phyloP scores from a whole-genome alignment of 164 flowering plant species.

The Buxus sempervirens region DNA sequence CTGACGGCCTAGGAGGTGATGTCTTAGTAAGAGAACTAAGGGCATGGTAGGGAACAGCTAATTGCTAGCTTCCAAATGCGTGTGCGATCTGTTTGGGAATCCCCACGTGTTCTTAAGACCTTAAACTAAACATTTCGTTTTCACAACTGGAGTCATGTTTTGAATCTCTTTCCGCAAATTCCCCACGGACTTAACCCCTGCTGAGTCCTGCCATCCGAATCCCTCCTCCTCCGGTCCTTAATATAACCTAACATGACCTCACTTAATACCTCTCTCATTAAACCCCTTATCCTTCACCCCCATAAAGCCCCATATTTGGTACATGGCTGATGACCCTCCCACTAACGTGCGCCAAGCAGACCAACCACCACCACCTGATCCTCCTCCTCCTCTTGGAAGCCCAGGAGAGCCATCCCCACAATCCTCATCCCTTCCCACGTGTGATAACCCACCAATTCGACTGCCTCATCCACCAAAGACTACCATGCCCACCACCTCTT shows the following conservation, averaged over 20 bases:
- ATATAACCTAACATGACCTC: constrained; percentile 1
- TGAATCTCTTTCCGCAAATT: constrained; percentile 22
- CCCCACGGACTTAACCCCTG: constrained; percentile 46
- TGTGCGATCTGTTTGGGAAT: constrained; percentile 11
- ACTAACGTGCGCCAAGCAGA: constrained; percentile 18
- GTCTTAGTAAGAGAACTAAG: no score
- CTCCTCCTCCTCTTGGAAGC: constrained; percentile 11
- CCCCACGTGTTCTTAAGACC: background rate
- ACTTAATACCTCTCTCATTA: background rate
- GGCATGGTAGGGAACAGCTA: constrained; percentile 14
- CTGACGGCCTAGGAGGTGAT: no score
- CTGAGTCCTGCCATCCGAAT: background rate
- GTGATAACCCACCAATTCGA: background rate
- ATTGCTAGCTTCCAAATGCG: constrained; percentile 24
- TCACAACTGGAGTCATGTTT: background rate
- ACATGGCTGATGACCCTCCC: constrained; percentile 16
- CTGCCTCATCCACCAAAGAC: constrained; percentile 2
- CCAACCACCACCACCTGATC: constrained; percentile 1
- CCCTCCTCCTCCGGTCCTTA: constrained; percentile 5
- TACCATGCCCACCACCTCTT: background rate
- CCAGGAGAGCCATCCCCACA: constrained; percentile 6
- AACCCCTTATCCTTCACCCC: background rate
- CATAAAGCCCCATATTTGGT: background rate
- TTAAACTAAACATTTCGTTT: background rate
- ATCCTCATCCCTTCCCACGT: background rate